Percentiles rank a stretch among this genome's conserved stretches.
phyloP scores from a whole-genome alignment of 2,329 filamentous ascomycete species.

The Arthrinium phaeospermum region DNA sequence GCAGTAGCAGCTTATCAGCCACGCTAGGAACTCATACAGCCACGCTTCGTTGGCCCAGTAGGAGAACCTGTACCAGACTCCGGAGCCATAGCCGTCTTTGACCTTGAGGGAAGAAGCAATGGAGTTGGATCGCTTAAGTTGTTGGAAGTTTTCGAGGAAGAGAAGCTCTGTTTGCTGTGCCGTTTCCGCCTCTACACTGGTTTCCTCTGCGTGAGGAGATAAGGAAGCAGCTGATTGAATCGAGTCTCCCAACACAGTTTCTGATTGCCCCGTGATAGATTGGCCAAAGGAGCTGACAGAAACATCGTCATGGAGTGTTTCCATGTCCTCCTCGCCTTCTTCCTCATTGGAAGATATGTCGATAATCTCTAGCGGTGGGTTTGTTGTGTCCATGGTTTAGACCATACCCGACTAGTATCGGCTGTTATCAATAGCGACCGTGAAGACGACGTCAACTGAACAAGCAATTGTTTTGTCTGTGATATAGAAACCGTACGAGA shows the following conservation, averaged over 20 bases:
- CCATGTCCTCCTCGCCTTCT: no score
- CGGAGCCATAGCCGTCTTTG: not conserved
- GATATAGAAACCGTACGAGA: no score
- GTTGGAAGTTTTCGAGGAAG: not conserved
- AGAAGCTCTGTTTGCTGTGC: not conserved
- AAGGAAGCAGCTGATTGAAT: not conserved
- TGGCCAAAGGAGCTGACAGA: not conserved
- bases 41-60: not conserved
- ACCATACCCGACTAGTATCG: no score
- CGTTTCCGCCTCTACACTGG: not conserved
- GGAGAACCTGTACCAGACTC: not conserved
- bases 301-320: not conserved
- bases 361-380: not conserved
- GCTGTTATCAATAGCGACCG: no score
- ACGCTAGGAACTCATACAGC: not conserved
- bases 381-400: not conserved
- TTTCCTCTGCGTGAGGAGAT: no score
- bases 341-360: not conserved
- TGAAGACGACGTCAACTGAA: not conserved
- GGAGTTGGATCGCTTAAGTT: not conserved
- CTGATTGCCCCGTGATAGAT: not conserved
- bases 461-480: not conserved
- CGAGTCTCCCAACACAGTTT: not conserved
- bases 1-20: not conserved
- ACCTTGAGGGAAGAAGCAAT: not conserved